Conservation (phyloP, 345 rosid genomes). For the Linum tenue region DNA sequence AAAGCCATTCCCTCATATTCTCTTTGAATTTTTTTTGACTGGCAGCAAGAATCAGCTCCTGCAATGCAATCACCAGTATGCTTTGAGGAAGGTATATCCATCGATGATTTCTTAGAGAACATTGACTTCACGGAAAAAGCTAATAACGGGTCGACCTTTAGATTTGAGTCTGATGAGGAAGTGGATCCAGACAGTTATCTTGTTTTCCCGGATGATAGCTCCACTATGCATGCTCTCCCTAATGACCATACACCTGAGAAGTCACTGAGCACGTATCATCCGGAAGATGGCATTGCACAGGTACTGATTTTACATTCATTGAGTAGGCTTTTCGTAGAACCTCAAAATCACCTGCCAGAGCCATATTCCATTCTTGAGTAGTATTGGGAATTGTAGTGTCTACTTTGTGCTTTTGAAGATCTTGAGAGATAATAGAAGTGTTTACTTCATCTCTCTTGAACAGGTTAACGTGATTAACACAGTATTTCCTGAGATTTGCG, state of each 20-base stretch:
- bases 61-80: background rate
- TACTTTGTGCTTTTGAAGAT: constrained; percentile 1
- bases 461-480: background rate
- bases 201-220: background rate
- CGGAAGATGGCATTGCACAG: constrained; percentile 10
- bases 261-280: constrained; percentile 4
- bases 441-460: background rate
- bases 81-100: background rate
- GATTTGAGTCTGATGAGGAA: background rate
- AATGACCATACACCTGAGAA: constrained; percentile 11
- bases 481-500: background rate
- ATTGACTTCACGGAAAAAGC: background rate
- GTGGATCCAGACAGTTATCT: constrained; percentile 2
- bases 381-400: background rate
- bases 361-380: constrained; percentile 11
- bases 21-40: background rate
- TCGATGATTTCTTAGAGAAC: constrained; percentile 3
- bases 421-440: constrained; percentile 3
- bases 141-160: background rate
- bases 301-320: background rate
- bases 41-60: background rate
- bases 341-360: constrained; percentile 4
- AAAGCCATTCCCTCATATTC: background rate
- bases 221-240: background rate
- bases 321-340: background rate